Percentiles rank a stretch among this genome's conserved stretches.
These are phyloP conservation scores for Fusarium vanettenii DNA, from an alignment of 2,329 filamentous ascomycete species.

Conservation along the genomic window DNA sequence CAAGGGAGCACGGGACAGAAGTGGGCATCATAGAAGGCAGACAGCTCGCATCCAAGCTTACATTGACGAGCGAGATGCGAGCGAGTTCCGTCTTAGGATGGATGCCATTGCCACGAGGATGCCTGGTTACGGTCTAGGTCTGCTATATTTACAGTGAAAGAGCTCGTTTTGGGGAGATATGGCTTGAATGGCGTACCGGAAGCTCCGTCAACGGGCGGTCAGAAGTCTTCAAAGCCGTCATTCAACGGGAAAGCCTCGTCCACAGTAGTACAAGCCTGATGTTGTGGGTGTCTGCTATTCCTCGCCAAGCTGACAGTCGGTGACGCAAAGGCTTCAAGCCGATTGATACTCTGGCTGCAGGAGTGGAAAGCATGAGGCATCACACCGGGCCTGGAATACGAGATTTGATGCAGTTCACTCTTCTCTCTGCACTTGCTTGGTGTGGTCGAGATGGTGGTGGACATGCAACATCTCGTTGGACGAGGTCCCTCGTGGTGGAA, in stretches of 20 bases:
- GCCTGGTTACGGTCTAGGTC: background rate
- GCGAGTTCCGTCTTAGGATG: background rate
- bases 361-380: constrained; percentile 19
- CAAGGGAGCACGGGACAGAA: background rate
- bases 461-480: constrained; percentile 27
- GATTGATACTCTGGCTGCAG: constrained; percentile 12
- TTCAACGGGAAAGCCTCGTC: constrained; percentile 5
- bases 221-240: background rate
- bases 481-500: background rate
- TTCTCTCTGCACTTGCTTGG: background rate
- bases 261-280: background rate
- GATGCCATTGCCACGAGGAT: background rate
- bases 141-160: constrained; percentile 24
- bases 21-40: constrained; percentile 9
- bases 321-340: constrained; percentile 28
- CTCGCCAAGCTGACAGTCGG: background rate
- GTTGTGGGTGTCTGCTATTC: constrained; percentile 2
- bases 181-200: constrained; percentile 9
- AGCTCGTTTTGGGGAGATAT: background rate
- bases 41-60: constrained; percentile 24
- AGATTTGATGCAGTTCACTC: constrained; percentile 25
- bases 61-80: background rate
- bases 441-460: constrained; percentile 12
- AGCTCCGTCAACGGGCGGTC: constrained; percentile 28
- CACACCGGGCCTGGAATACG: constrained; percentile 34